A percentile compares a stretch with the other conserved stretches of the same genome.
These are phyloP conservation scores for Sphagnurus paluster DNA, from an alignment of 1,284 basidiomycete species.

Conservation along the genomic window DNA sequence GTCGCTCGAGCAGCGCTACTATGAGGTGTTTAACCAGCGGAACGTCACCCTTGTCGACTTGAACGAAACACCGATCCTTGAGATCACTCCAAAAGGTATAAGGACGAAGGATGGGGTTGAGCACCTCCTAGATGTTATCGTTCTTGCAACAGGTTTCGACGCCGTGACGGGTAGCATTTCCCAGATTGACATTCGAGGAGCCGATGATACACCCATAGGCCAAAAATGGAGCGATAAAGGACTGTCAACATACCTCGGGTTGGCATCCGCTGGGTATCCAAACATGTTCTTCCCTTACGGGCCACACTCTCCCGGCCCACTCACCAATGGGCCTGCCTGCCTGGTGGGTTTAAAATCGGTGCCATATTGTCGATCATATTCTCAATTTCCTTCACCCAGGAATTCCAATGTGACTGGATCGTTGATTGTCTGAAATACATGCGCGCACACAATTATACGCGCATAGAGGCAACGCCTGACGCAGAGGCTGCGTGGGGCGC, in stretches of 20 bases:
- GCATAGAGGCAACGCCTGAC: slow-evolving; percentile 18
- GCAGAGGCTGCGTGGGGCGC: slow-evolving; percentile 21
- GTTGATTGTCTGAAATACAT: slow-evolving; percentile 21
- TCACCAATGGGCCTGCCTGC: slow-evolving; percentile 26
- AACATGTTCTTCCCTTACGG: slow-evolving; percentile 30
- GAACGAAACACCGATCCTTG: slow-evolving; percentile 23
- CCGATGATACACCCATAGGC: slow-evolving; percentile 19
- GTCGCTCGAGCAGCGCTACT: slow-evolving; percentile 25
- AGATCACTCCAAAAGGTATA: slow-evolving; percentile 22
- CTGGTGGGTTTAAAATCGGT: slow-evolving; percentile 14
- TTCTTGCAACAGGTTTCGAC: slow-evolving; percentile 29
- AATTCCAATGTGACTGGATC: slow-evolving; percentile 27
- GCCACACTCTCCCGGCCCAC: slow-evolving; percentile 25
- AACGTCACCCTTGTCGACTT: slow-evolving; percentile 26
- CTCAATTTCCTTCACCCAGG: slow-evolving; percentile 6
- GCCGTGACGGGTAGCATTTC: slow-evolving; percentile 25
- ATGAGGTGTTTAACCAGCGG: slow-evolving; percentile 26
- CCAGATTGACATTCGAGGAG: slow-evolving; percentile 24
- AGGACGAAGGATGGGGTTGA: slow-evolving; percentile 22
- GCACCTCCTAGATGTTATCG: slow-evolving; percentile 25
- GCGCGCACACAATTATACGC: slow-evolving; percentile 15
- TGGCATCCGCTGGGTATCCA: slow-evolving; percentile 20
- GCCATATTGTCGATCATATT: background rate
- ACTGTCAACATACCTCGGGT: slow-evolving; percentile 23
- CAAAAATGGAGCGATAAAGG: slow-evolving; percentile 26